Evolutionary conservation across 495 filamentous ascomycete species (phyloP).

Genomic region (Neurospora sp.): DNA sequence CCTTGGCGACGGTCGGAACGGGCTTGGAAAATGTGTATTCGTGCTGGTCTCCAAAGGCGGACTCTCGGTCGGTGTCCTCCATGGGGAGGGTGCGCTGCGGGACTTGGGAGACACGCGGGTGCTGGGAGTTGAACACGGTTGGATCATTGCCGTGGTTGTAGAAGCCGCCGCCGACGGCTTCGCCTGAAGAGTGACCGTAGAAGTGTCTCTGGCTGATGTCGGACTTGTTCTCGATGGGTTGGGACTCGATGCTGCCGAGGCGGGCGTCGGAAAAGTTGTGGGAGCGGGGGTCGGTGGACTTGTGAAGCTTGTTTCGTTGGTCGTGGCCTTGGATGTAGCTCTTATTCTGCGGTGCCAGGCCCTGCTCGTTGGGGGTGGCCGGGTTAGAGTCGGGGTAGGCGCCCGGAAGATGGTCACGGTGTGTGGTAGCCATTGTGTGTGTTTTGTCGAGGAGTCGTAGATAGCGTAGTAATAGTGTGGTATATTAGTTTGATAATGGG

Average conservation of each 20-base stretch:
- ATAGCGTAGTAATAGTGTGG: neutral
- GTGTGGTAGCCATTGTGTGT: neutral
- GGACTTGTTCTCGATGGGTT: neutral
- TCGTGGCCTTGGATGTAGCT: neutral
- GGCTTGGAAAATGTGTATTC: neutral
- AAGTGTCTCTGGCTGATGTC: neutral
- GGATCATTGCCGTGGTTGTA: conserved; percentile 1
- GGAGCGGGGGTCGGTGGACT: conserved; percentile 18
- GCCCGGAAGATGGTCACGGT: neutral
- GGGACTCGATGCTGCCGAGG: conserved; percentile 13
- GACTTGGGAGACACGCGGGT: neutral
- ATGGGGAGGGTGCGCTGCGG: neutral
- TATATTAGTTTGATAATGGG: neutral
- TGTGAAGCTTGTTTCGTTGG: conserved; percentile 25
- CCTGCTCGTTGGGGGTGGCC: neutral
- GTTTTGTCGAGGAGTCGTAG: neutral
- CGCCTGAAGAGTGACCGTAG: neutral
- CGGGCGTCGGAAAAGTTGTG: conserved; percentile 26
- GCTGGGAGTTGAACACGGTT: neutral
- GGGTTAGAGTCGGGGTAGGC: neutral
- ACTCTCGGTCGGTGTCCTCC: neutral
- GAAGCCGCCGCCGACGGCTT: conserved; percentile 9
- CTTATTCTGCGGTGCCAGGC: neutral
- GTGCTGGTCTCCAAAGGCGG: neutral
- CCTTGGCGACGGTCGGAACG: neutral